phyloP scores from a whole-genome alignment of 495 filamentous ascomycete genomes.

The Collariella sp. region DNA sequence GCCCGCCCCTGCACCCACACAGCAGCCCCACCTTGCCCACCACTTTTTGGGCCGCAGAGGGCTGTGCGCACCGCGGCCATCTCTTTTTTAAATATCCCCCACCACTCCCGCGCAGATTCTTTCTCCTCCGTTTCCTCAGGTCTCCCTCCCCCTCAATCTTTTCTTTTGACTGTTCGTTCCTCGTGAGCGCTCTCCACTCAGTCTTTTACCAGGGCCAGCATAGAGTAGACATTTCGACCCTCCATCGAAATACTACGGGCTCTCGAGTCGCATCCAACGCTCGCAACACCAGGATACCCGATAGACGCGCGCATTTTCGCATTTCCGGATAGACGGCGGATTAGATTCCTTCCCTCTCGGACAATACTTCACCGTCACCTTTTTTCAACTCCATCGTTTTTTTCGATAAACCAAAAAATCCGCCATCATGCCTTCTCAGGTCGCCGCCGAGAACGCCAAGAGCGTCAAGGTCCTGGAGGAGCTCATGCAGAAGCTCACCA shows the following conservation, averaged over 20 bases:
- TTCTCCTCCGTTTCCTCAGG: conserved; percentile 15
- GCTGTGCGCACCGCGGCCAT: conserved; percentile 14
- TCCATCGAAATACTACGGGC: conserved; percentile 34
- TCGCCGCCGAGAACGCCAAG: conserved; percentile 38
- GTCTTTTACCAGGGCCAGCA: conserved; percentile 29
- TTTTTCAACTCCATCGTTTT: conserved; percentile 2
- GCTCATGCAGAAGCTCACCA: conserved; percentile 45
- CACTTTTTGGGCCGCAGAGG: conserved; percentile 11
- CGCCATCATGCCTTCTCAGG: conserved; percentile 24
- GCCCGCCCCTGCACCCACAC: conserved; percentile 6
- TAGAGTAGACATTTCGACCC: conserved; percentile 34
- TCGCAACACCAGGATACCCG: conserved; percentile 19
- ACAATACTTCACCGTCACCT: conserved; percentile 11
- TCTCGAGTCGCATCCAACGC: conserved; percentile 2
- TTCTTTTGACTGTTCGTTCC: conserved; percentile 24
- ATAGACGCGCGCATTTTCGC: conserved; percentile 16
- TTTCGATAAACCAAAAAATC: conserved; percentile 11
- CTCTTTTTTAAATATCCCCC: conserved; percentile 21
- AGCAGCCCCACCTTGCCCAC: no score
- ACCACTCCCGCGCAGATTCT: conserved; percentile 7
- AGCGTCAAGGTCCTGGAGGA: conserved; percentile 46
- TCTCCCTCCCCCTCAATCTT: conserved; percentile 16
- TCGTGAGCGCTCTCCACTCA: conserved; percentile 24
- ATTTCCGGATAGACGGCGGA: conserved; percentile 23
- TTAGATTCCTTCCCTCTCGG: conserved; percentile 18